Percentiles rank a stretch among this genome's conserved stretches.
Conservation (phyloP, 31 red algal species). For the Bonnemaisonia californica region DNA sequence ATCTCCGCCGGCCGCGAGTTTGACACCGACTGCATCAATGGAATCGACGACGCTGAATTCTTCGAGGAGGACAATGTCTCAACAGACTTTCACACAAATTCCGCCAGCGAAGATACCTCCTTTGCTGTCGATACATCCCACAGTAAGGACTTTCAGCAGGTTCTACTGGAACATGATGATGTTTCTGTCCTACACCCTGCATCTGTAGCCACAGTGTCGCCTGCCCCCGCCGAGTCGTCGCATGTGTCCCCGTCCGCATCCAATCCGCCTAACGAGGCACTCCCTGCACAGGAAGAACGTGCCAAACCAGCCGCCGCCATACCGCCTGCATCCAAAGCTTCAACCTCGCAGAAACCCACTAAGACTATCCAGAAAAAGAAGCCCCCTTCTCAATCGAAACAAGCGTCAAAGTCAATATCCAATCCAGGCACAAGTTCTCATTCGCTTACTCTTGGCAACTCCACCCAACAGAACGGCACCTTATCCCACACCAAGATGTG, state of each 20-base stretch:
- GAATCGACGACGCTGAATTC: not conserved
- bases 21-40: constrained; percentile 62
- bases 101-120: constrained; percentile 59
- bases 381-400: not conserved
- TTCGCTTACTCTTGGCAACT: constrained; percentile 11
- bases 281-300: no score
- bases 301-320: not conserved
- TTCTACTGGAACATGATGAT: not conserved
- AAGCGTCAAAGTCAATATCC: constrained; percentile 9
- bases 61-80: constrained; percentile 50
- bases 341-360: not conserved
- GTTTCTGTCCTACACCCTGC: not conserved
- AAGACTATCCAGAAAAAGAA: constrained; percentile 38
- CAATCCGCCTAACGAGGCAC: not conserved
- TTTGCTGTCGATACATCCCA: constrained; percentile 23
- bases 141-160: not conserved
- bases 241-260: not conserved
- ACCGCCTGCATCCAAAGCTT: not conserved
- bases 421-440: constrained; percentile 6
- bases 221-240: not conserved
- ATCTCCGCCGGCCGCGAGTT: constrained; percentile 59
- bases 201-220: not conserved
- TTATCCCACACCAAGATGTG: constrained; percentile 81
- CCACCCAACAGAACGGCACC: constrained; percentile 7
- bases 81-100: constrained; percentile 29